Evolutionary conservation across 768 basidiomycete species (phyloP), one percentile per base, ranked within the genome.

Genomic region (Thelephora aurantiotincta): DNA sequence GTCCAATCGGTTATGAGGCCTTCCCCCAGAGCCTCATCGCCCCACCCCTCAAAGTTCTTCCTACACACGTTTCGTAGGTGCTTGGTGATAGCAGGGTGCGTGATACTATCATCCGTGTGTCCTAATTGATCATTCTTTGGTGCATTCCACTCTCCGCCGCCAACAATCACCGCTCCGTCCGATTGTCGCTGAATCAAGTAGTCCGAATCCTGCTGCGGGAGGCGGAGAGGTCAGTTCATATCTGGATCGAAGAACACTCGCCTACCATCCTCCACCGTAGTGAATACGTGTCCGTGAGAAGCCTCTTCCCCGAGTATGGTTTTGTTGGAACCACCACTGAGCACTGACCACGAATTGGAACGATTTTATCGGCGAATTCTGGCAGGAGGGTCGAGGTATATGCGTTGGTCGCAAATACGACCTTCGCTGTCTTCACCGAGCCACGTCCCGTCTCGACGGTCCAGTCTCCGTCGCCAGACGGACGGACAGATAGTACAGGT

Each of bases 381-480:
- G 55, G 54, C 23, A 74, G 52, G n/a, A 73, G 56, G 38, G 64
- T 61, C 16, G 68, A 63, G 22, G 63, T 63, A 53, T 69, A 71
- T n/a, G 64, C 71, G 55, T 74, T 74, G 35, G 70, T 71, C 14
- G 68, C 67, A 51, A 67, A 67, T 1, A 74, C 61, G 26, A 74
- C 65, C 47, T 65, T 61, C 2, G 44, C 44, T 0, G 67, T 56
- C 22, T 34, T 42, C 16, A 70, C 53, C 7, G 18, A 55, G 1
- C 72, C 72, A 12, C 67, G 55, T 6, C 60, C 49, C 5, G 69
- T 71, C 6, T 55, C 44, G n/a, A 69, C 55, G 6, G 35, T 49
- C 52, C 52, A 60, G n/a, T 54, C 46, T 5, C 57, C 55, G 2
- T 33, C 45, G 9, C 41, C 41, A n/a, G 41, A 35, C 33, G 47